Base-by-base conservation (phyloP, 768 basidiomycete species). In the Tephrocybe sp. region DNA sequence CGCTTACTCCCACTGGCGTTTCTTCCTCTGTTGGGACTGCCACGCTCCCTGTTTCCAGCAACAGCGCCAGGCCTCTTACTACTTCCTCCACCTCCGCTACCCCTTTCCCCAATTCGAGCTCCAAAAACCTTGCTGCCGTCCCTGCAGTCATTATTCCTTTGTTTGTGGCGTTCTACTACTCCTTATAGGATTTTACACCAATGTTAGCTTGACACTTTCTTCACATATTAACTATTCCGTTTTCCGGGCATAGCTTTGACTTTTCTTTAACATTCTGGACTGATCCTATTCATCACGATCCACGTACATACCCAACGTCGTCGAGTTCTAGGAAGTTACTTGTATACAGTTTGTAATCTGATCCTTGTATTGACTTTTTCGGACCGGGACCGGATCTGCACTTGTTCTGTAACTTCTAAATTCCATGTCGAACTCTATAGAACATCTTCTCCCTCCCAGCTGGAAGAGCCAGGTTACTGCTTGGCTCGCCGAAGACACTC, bases 401-500 rank as follows among this genome's bases (percentile, higher is more conserved):
- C n/a, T n/a, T n/a, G n/a, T n/a, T n/a, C n/a, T n/a, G n/a, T n/a
- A n/a, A n/a, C n/a, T n/a, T n/a, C n/a, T n/a, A n/a, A n/a, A 30
- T 5, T 30, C 56, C 47, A 65, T 65, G 65, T 59, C 62, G 17
- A 75, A 71, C 38, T 72, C 70, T 4, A 75, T 73, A 53, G 80
- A 79, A 48, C 79, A 98, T 64, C 76, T 98, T n/a, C 79, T 98
- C 9, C 94, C 96, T 26, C 91, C 93, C 0, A 91, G 86, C 62
- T 98, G 95, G 96, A 93, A 89, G 67, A 61, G 80, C 1, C 85
- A 92, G 57, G 80, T 98, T 47, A 71, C 78, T 2, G 72, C 65
- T 12, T 99, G 96, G 96, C 81, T 95, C 25, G 82, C 82, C 7
- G 96, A 99, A 70, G 96, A 98, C 64, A 90, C 88, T 0, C 96